Conservation (phyloP, 169 alveolate species). For the Plasmodium reichenowi region DNA sequence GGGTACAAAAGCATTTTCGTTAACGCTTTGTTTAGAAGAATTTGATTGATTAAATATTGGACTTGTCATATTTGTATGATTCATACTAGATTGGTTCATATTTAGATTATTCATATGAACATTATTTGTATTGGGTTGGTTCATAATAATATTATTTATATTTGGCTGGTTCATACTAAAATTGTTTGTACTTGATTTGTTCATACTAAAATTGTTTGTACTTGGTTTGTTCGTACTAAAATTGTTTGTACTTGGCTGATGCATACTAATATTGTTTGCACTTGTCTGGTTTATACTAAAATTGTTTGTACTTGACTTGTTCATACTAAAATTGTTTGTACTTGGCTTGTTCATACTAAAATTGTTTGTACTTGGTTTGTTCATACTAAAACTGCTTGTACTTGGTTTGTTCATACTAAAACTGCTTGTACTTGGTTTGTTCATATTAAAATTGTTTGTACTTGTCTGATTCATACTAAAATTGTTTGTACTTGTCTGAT, state of each 20-base stretch:
- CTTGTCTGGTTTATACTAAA: not conserved
- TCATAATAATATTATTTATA: not conserved
- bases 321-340: too few relatives aligned
- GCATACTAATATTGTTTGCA: slow-evolving; percentile 7
- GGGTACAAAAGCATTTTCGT: slow-evolving; percentile 11
- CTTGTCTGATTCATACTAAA: not conserved
- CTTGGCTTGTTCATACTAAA: too few relatives aligned
- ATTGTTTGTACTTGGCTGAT: slow-evolving; percentile 14
- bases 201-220: not conserved
- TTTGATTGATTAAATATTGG: slow-evolving; percentile 27
- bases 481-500: not conserved
- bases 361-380: not conserved
- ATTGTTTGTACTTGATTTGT: not conserved
- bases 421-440: not conserved
- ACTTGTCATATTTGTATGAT: slow-evolving; percentile 5
- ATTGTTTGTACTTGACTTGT: too few relatives aligned
- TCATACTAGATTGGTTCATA: slow-evolving; percentile 17
- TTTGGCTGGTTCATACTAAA: not conserved
- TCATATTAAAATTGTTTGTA: slow-evolving; percentile 8
- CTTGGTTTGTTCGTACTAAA: not conserved
- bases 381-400: slow-evolving; percentile 2
- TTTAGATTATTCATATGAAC: not conserved
- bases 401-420: slow-evolving; percentile 8
- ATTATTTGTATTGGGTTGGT: not conserved
- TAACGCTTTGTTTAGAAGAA: slow-evolving; percentile 12